These are phyloP conservation scores for Medicago arabica DNA, from an alignment of 306 rosid genomes.

Conservation along the genomic window DNA sequence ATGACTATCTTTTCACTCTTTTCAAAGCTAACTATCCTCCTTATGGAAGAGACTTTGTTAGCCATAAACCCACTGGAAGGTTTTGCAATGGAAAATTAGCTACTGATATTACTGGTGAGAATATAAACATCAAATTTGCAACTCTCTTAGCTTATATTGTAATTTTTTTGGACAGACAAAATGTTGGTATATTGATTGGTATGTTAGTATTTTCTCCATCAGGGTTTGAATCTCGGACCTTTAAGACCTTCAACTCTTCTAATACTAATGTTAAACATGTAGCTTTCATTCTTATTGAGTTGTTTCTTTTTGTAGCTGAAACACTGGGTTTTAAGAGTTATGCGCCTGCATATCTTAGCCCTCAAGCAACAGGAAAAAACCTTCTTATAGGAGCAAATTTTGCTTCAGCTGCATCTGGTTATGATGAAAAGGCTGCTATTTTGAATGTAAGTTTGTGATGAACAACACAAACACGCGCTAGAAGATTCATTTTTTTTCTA, in stretches of 20 bases:
- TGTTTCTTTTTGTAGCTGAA: constrained; percentile 60
- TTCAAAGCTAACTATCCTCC: constrained; percentile 92
- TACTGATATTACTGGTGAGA: constrained; percentile 80
- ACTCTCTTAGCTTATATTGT: not conserved
- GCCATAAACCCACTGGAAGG: constrained; percentile 86
- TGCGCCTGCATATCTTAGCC: constrained; percentile 90
- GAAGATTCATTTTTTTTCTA: not conserved
- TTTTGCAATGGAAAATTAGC: constrained; percentile 96
- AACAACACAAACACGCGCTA: not conserved
- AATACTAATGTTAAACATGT: no score
- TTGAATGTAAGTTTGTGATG: constrained; percentile 60
- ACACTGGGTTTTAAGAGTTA: constrained; percentile 79
- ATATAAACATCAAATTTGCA: constrained; percentile 19
- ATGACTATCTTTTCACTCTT: constrained; percentile 74
- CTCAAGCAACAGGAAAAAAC: constrained; percentile 88
- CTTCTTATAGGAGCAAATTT: constrained; percentile 93
- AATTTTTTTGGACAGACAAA: no score
- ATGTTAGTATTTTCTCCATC: no score
- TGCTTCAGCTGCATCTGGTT: constrained; percentile 99
- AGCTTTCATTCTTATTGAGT: not conserved
- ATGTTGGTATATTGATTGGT: no score
- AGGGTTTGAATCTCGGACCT: no score
- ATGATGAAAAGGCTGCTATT: constrained; percentile 80
- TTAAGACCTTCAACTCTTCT: no score
- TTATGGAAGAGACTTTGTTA: constrained; percentile 89